Evolutionary conservation across 2,329 filamentous ascomycete genomes (phyloP).

Genomic region (Aspergillus sp.): DNA sequence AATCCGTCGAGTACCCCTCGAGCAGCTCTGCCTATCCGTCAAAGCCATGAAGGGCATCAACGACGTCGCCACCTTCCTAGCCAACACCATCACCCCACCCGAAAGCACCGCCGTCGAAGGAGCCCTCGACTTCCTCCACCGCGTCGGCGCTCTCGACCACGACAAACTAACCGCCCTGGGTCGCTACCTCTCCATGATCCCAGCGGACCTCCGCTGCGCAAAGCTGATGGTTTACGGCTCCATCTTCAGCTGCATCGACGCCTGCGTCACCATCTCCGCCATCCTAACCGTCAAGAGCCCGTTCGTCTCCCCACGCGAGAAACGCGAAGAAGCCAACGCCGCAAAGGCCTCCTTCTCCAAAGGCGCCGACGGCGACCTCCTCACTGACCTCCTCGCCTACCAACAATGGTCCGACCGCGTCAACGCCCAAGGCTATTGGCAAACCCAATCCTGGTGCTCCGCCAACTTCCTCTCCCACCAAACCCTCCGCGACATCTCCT

Average conservation of each 20-base stretch:
- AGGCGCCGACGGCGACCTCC: conserved; percentile 75
- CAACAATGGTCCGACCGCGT: conserved; percentile 75
- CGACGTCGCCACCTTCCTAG: conserved; percentile 78
- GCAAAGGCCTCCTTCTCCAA: conserved; percentile 72
- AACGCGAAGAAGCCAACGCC: conserved; percentile 76
- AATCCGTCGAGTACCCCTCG: conserved; percentile 86
- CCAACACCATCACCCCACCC: conserved; percentile 84
- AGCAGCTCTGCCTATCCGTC: conserved; percentile 91
- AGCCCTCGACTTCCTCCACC: conserved; percentile 73
- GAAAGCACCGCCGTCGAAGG: conserved; percentile 82
- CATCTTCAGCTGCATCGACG: conserved; percentile 88
- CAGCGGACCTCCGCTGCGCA: conserved; percentile 85
- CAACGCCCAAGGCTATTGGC: conserved; percentile 47
- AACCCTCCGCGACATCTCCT: conserved; percentile 83
- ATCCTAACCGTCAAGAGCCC: conserved; percentile 88
- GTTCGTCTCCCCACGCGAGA: conserved; percentile 81
- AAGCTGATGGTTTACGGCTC: conserved; percentile 96
- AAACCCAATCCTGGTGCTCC: conserved; percentile 71
- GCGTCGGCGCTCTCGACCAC: conserved; percentile 87
- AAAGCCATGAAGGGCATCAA: conserved; percentile 84
- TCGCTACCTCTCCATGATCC: conserved; percentile 90
- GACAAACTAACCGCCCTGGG: conserved; percentile 87
- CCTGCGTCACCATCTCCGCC: conserved; percentile 83
- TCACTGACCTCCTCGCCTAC: conserved; percentile 83
- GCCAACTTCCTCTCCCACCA: conserved; percentile 82